Conservation (phyloP, 2,329 filamentous ascomycete species). For the Nothophoma quercina region DNA sequence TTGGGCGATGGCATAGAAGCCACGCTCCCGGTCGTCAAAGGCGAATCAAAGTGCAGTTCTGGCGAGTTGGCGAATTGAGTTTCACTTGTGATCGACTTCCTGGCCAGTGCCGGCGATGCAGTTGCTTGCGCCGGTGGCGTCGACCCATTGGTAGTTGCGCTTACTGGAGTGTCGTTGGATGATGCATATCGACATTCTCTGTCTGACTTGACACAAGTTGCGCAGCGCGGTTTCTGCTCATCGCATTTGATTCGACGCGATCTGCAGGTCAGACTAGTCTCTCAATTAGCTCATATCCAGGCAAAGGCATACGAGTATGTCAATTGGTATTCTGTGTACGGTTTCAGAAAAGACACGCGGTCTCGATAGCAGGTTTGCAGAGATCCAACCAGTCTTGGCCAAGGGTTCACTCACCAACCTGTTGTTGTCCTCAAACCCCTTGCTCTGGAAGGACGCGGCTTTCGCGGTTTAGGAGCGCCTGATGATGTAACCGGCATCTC, state of each 20-base stretch:
- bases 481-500: conserved; percentile 38
- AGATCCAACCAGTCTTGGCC: neutral
- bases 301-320: too few species aligned
- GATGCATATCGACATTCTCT: conserved; percentile 53
- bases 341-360: neutral
- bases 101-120: conserved; percentile 28
- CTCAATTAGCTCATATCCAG: conserved; percentile 18
- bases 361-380: neutral
- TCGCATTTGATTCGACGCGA: conserved; percentile 61
- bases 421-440: conserved; percentile 55
- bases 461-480: conserved; percentile 41
- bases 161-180: conserved; percentile 15
- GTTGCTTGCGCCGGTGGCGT: conserved; percentile 27
- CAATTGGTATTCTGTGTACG: too few species aligned
- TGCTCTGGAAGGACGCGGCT: conserved; percentile 53
- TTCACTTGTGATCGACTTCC: conserved; percentile 29
- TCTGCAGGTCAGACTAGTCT: conserved; percentile 53
- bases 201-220: conserved; percentile 54
- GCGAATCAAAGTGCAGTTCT: conserved; percentile 44
- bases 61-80: conserved; percentile 34
- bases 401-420: conserved; percentile 48
- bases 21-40: conserved; percentile 31
- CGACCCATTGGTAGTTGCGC: conserved; percentile 20
- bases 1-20: conserved; percentile 51
- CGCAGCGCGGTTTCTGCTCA: conserved; percentile 55